Conservation (phyloP, 163 green algal genomes). For the Prototheca wickerhamii region DNA sequence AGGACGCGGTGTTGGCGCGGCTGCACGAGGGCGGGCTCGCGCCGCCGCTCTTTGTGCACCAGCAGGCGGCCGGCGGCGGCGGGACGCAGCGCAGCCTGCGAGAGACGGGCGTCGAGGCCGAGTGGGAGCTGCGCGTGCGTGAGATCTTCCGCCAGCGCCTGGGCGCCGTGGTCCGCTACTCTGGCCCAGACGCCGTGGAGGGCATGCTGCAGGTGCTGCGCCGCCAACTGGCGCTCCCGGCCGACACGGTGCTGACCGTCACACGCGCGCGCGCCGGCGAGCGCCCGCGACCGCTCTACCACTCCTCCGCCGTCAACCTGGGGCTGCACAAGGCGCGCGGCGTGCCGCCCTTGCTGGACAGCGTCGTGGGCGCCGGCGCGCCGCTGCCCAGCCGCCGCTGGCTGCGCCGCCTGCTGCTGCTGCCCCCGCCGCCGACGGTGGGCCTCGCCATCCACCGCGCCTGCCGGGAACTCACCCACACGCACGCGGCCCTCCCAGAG, state of each 20-base stretch:
- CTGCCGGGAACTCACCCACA: conserved; percentile 17
- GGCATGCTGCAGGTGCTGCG: conserved; percentile 33
- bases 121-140: conserved; percentile 34
- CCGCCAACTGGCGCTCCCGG: conserved; percentile 19
- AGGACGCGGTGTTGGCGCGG: conserved; percentile 46
- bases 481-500: conserved; percentile 19
- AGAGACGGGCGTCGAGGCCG: conserved; percentile 24
- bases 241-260: conserved; percentile 12
- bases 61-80: neutral
- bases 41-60: conserved; percentile 47
- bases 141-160: conserved; percentile 31
- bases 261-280: conserved; percentile 4
- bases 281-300: conserved; percentile 40
- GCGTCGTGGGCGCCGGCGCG: conserved; percentile 15
- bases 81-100: conserved; percentile 12
- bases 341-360: conserved; percentile 39
- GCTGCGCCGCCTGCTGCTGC: conserved; percentile 37
- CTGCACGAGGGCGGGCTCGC: conserved; percentile 38
- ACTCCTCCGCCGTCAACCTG: conserved; percentile 41
- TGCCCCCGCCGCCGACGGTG: conserved; percentile 31
- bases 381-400: conserved; percentile 20
- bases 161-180: conserved; percentile 19
- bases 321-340: conserved; percentile 39
- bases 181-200: conserved; percentile 22
- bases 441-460: conserved; percentile 18